These are phyloP conservation scores for Pharnaceum exiguum DNA, from an alignment of 148 eudicot genomes.

Conservation along the genomic window DNA sequence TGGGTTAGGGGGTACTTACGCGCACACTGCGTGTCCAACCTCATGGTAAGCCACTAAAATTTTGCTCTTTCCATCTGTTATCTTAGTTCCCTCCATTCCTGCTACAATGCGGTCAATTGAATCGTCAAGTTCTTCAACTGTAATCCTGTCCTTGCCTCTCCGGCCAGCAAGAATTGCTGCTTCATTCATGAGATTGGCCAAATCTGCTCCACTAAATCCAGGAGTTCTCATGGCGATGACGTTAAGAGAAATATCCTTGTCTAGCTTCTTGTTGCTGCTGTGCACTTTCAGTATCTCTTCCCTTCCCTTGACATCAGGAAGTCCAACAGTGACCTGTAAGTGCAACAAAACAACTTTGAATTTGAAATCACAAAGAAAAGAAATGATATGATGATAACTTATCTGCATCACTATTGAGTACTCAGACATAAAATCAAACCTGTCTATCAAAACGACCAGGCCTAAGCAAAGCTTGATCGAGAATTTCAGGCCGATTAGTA, in stretches of 20 bases:
- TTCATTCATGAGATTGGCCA: slow-evolving; percentile 86
- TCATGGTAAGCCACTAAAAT: slow-evolving; percentile 85
- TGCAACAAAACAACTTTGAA: not conserved
- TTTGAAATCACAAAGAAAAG: not conserved
- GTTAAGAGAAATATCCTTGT: slow-evolving; percentile 49
- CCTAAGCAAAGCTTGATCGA: slow-evolving; percentile 76
- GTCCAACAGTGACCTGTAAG: slow-evolving; percentile 53
- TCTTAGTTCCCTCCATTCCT: slow-evolving; percentile 81
- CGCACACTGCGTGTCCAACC: slow-evolving; percentile 81
- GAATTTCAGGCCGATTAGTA: slow-evolving; percentile 79
- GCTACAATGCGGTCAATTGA: slow-evolving; percentile 78
- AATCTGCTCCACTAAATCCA: slow-evolving; percentile 85
- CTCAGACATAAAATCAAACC: slow-evolving; percentile 29
- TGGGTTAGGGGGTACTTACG: slow-evolving; percentile 66
- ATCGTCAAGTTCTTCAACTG: slow-evolving; percentile 66
- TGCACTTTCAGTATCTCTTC: slow-evolving; percentile 75
- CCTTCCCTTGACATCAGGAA: slow-evolving; percentile 74
- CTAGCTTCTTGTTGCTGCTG: slow-evolving; percentile 62
- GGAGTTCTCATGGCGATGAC: slow-evolving; percentile 81
- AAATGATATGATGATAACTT: too few species aligned
- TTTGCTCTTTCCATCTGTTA: slow-evolving; percentile 92
- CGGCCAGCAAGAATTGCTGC: slow-evolving; percentile 90
- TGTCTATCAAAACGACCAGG: slow-evolving; percentile 71
- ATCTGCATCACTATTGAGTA: too few species aligned
- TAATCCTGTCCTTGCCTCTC: slow-evolving; percentile 64